phyloP scores from a whole-genome alignment of 163 green algal species.

The Coccomyxa subellipsoidea region DNA sequence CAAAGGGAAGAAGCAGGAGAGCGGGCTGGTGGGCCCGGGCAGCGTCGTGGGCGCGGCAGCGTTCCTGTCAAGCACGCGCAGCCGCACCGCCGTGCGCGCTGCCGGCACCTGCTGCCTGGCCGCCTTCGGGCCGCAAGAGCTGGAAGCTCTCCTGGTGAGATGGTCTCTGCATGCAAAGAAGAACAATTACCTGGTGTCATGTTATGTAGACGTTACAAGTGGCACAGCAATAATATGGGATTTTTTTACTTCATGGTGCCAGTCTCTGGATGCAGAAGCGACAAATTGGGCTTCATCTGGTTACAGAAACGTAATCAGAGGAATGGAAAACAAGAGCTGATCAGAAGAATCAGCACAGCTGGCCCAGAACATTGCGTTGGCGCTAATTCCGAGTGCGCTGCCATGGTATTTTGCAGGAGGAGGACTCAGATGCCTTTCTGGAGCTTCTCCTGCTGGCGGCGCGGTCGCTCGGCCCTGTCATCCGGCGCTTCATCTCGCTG shows the following conservation, averaged over 20 bases:
- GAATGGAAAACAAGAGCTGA: too few species aligned
- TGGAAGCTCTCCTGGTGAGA: conserved; percentile 48
- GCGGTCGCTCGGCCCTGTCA: conserved; percentile 56
- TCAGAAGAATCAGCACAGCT: too few species aligned
- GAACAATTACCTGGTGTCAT: neutral
- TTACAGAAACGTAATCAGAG: too few species aligned
- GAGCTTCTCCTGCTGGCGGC: conserved; percentile 58
- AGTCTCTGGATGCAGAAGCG: too few species aligned
- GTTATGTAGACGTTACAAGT: too few species aligned
- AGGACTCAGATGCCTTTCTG: conserved; percentile 32
- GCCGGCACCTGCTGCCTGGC: conserved; percentile 46
- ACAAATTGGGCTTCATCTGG: too few species aligned
- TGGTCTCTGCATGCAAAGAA: neutral
- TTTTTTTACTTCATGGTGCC: too few species aligned
- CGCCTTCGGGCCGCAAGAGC: conserved; percentile 35
- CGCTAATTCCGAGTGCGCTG: too few species aligned
- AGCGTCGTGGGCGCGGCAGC: conserved; percentile 60
- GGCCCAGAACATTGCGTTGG: too few species aligned
- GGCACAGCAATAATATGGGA: too few species aligned
- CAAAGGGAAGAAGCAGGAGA: conserved; percentile 17
- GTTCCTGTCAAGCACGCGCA: conserved; percentile 57
- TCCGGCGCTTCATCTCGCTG: conserved; percentile 69
- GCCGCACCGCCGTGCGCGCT: conserved; percentile 38
- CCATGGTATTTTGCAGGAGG: conserved; percentile 9
- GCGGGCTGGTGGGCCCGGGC: conserved; percentile 32